Evolutionary conservation across 2,329 filamentous ascomycete genomes (phyloP), one percentile per base, ranked within the genome.

Genomic region (Diaporthe aspalathi): DNA sequence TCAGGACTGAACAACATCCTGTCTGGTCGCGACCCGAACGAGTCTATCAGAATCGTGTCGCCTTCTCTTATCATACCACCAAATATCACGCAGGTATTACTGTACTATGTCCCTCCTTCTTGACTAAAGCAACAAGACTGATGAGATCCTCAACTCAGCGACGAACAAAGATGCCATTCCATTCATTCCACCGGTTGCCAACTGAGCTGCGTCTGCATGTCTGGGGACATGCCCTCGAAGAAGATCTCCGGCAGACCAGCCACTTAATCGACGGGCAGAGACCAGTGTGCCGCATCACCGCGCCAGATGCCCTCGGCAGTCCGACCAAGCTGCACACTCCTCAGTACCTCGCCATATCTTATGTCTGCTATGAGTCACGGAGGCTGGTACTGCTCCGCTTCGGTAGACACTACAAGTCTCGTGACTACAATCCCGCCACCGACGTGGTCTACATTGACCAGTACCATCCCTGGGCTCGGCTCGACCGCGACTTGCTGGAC

Each of bases 261-360:
- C 38, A 45, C 29, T 9, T 62, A 11, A 17, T 17, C 40, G 12
- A 49, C 27, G 6, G 5, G 2, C 60, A 32, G 27, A 50, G 20
- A 6, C 45, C 12, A 24, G 11, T 50, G 29, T 65, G 29, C 14
- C n/a, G 20, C 45, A 50, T 65, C 1, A 27, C 27, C 43, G 12
- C 4, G 7, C 1, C 27, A 3, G 14, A 22, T 2, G 16, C 2
- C 5, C n/a, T 3, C 27, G 5, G 16, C 12, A 1, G 0, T 22
- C 6, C 7, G 4, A 17, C 11, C 14, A 65, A 35, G 43, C 60
- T 65, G 7, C 14, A 20, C 29, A 24, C 45, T 12, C 4, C 11
- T 2, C 45, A 50, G 45, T 9, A 38, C 20, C 2, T 20, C 29
- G 4, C 45, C 2, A 8, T 65, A n/a, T 27, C 20, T 27, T 6